Base-by-base conservation (phyloP, 257 asterid genomes). In the Leonotis leonurus region DNA sequence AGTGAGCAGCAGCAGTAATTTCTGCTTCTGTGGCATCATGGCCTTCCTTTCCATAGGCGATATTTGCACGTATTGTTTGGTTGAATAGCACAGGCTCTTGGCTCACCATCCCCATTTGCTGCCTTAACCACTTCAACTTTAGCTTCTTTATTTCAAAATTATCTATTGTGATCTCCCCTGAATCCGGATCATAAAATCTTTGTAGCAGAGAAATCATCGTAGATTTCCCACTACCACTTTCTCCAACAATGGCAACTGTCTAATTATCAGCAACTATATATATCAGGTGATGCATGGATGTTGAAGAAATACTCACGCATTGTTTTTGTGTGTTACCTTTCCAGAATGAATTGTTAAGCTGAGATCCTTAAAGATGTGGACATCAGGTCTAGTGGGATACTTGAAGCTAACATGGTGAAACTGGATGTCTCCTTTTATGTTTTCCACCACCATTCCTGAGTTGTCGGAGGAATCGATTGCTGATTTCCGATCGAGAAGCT, bases 191-290 rank as follows among this genome's bases (percentile, higher is more conserved):
- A n/a, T 83, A 83, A 56, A 83, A 83, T 18, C 89, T 58, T 43
- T 75, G 82, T 73, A 83, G 36, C 45, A 83, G 66, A 13, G 89
- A 77, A 10, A 83, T 68, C 43, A 77, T 71, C 0, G 86, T 83
- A 5, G 89, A 83, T n/a, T 83, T 83, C 35, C 89, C 86, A 41
- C 89, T 67, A 0, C 89, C 89, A 63, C 89, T 83, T 66, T 80
- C 84, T 41, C 89, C 89, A 8, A 83, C 82, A 5, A 83, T 67
- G 5, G 89, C 89, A 37, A 77, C 82, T 11, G 76, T 77, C 89
- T 83, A 77, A 20, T 8, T 8, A 7, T 33, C 11, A 8, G 39
- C 9, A 8, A 8, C 11, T 33, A 33, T 8, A 30, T 29, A 29
- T 29, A 29, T 29, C 3, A 3, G 3, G 6, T 1, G 6, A 29